Percentiles rank a stretch among this genome's conserved stretches.
phyloP scores from a whole-genome alignment of 2,329 filamentous ascomycete species.

The Lachnellula occidentalis region DNA sequence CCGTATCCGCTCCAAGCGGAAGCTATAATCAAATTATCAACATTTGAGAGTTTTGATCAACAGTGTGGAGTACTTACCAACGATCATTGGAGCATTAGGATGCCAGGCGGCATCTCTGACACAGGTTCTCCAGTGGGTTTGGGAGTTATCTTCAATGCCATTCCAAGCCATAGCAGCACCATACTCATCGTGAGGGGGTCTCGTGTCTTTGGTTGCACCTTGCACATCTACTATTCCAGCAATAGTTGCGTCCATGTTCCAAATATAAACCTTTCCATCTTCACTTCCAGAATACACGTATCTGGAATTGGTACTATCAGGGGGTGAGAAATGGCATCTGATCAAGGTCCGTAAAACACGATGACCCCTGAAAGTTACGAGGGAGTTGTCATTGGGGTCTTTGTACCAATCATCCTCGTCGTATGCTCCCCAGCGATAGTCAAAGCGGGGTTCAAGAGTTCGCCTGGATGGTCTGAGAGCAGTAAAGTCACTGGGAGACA shows the following conservation, averaged over 20 bases:
- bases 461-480: slow-evolving; percentile 50
- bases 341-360: slow-evolving; percentile 85
- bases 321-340: slow-evolving; percentile 89
- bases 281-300: slow-evolving; percentile 92
- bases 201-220: slow-evolving; percentile 58
- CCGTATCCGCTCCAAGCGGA: slow-evolving; percentile 68
- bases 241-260: slow-evolving; percentile 85
- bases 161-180: slow-evolving; percentile 22
- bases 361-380: slow-evolving; percentile 92
- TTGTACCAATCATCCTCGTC: slow-evolving; percentile 61
- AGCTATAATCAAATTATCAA: slow-evolving; percentile 36
- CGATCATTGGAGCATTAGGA: slow-evolving; percentile 62
- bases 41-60: background rate
- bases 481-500: slow-evolving; percentile 61
- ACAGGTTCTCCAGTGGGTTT: slow-evolving; percentile 54
- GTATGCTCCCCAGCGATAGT: slow-evolving; percentile 68
- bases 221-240: slow-evolving; percentile 75
- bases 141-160: slow-evolving; percentile 20
- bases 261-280: slow-evolving; percentile 85
- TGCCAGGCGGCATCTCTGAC: slow-evolving; percentile 70
- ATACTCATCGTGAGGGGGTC: slow-evolving; percentile 42
- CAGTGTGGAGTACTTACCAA: slow-evolving; percentile 16
- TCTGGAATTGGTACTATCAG: slow-evolving; percentile 75
- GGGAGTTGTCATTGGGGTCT: slow-evolving; percentile 79
- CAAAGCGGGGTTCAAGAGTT: slow-evolving; percentile 51